Evolutionary conservation across 768 basidiomycete species (phyloP), one percentile per base, ranked within the genome.

Genomic region (Suillus paluster): DNA sequence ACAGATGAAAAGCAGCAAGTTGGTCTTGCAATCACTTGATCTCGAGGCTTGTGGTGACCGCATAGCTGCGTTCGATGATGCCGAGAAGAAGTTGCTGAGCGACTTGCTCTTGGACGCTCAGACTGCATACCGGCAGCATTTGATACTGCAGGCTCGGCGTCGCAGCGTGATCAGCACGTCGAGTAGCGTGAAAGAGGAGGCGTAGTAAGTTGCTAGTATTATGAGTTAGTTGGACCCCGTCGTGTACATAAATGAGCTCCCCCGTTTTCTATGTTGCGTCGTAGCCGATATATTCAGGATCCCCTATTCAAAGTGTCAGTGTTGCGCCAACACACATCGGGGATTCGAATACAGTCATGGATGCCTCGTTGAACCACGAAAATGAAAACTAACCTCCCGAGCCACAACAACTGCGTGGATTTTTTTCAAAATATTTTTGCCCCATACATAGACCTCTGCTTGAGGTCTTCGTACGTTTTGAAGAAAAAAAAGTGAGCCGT

Each of bases 71-170:
- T 39, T 55, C 23, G 12, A 41, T 25, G 54, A 39, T 27, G n/a
- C 1, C 38, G 54, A 55, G 15, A 55, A 17, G 38, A 27, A 12
- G 23, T 55, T 55, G 17, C 17, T 55, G 38, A 39, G 17, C 1
- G 54, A 39, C 3, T 55, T 55, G 17, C 54, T 55, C 23, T 39
- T 2, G 15, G 54, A 55, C 11, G 54, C 54, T 55, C 36, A 38
- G 38, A 55, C 38, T 55, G 54, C 54, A 25, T 39, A 19, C 11
- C 36, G 19, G 23, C 23, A 39, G 25, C 9, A 55, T 19, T 25
- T 39, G 25, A 14, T 55, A 25, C 19, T 55, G 38, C 38, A 55
- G 53, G 36, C 36, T 39, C 53, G 54, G 36, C 11, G 25, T 19
- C 36, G 38, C 17, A 55, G 11, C 17, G 12, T 33, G 30, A n/a